Base-by-base conservation (phyloP, 352 stramenopile genomes). In the Aphanomyces cochlioides region DNA sequence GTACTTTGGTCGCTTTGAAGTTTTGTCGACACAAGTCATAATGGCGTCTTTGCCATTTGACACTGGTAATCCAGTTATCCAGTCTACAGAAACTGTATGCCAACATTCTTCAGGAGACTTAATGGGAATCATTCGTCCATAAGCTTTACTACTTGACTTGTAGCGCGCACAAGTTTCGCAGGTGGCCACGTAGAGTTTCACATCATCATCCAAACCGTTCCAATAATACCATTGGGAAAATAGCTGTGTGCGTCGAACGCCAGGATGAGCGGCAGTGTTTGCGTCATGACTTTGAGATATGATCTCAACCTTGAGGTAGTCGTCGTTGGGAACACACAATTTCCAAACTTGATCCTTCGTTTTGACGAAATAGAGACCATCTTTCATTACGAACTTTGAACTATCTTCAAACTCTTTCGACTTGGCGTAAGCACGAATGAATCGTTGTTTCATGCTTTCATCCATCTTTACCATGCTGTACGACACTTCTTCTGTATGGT, bases 31-130 rank as follows among this genome's bases (percentile, higher is more conserved):
- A 75, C 5, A 73, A 45, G 48, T 75, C 68, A 3, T 70, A 21
- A 74, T 63, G 5, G 68, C 47, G 38, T 77, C 57, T 45, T 65
- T 73, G 1, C 65, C 58, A 3, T 65, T 40, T 10, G 60, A 70
- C 34, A 67, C 48, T 13, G 64, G 68, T 0, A 70, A 21, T 0
- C 61, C 73, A 15, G 57, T 73, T 2, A 77, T 38, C 41, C 73
- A 77, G 48, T 77, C 64, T 59, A 75, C 68, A 1, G 73, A 66
- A 7, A 75, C 63, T 7, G 68, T 67, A 38, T 77, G 56, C 73
- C 63, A 75, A 39, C 58, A 77, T 6, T 68, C 7, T 5, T 56
- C 5, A n/a, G 64, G 56, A 34, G 72, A 17, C 34, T 63, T 56
- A 19, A 75, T 64, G 4, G 60, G 60, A 43, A 70, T 72, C 3